A percentile compares a stretch with the other conserved stretches of the same genome.
Evolutionary conservation across 495 filamentous ascomycete genomes (phyloP).

Genomic region (Viridothelium virens): DNA sequence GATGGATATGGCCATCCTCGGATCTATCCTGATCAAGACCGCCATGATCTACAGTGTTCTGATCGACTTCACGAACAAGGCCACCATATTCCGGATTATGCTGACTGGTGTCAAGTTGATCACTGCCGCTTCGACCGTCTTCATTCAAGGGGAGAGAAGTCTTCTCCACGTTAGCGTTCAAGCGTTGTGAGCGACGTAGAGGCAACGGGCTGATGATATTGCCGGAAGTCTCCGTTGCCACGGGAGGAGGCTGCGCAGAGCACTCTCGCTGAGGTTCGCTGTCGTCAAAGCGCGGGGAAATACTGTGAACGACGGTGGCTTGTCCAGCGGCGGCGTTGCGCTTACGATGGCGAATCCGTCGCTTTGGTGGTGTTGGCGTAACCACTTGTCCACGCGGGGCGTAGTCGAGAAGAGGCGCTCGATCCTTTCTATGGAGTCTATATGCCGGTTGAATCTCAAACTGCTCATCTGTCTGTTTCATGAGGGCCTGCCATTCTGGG

Average conservation of each 20-base stretch:
- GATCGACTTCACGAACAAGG: too few species aligned
- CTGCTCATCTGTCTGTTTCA: not conserved
- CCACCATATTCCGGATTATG: too few species aligned
- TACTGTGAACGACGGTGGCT: not conserved
- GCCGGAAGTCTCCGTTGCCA: too few species aligned
- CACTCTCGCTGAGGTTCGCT: not conserved
- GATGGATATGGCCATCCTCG: too few species aligned
- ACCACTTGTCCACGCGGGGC: not conserved
- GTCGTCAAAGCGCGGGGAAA: not conserved
- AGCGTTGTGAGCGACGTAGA: too few species aligned
- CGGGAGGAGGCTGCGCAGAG: not conserved
- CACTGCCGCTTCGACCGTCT: too few species aligned
- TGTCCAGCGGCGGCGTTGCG: not conserved
- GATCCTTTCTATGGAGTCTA: not conserved
- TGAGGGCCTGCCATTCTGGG: not conserved
- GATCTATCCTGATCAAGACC: too few species aligned
- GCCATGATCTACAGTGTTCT: too few species aligned
- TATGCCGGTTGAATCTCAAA: not conserved
- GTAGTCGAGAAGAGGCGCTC: constrained; percentile 1
- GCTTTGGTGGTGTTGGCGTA: not conserved
- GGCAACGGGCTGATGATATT: too few species aligned
- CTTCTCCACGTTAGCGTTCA: too few species aligned
- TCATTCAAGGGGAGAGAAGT: too few species aligned
- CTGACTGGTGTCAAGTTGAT: too few species aligned
- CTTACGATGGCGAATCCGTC: not conserved